phyloP scores from a whole-genome alignment of 257 asterid genomes.

The Mentha longifolia region DNA sequence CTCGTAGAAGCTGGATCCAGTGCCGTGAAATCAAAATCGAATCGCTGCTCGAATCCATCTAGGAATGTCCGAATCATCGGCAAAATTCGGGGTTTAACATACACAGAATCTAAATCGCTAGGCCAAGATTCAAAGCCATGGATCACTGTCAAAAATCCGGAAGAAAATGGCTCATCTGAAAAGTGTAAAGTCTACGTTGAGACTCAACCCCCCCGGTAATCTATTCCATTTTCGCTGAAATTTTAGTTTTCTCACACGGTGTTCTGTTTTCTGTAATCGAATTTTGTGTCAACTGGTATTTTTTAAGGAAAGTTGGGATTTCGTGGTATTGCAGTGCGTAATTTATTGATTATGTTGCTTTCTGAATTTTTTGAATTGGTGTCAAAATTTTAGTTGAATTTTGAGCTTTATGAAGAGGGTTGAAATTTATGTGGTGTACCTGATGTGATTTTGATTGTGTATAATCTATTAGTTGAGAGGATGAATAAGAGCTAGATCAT shows the following conservation, averaged over 20 bases:
- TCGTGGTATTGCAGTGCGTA: not conserved
- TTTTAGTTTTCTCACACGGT: not conserved
- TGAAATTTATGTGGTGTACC: not conserved
- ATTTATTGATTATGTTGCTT: not conserved
- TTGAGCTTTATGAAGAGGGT: conserved; percentile 3
- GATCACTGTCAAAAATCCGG: conserved; percentile 49
- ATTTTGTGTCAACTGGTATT: not conserved
- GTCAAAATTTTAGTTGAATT: not conserved
- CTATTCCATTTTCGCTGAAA: not conserved
- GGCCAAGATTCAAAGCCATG: conserved; percentile 47
- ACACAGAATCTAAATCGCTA: conserved; percentile 45
- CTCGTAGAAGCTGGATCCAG: conserved; percentile 35
- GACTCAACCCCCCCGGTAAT: conserved; percentile 52
- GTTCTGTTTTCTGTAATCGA: not conserved
- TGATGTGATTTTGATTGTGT: not conserved
- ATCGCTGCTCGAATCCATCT: conserved; percentile 33
- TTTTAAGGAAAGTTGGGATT: not conserved
- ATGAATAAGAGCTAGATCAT: conserved; percentile 53
- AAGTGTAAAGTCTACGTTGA: conserved; percentile 46
- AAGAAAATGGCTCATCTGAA: conserved; percentile 38
- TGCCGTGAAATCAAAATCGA: conserved; percentile 35
- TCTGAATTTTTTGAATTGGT: not conserved
- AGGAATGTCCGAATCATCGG: conserved; percentile 61
- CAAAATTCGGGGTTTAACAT: conserved; percentile 52
- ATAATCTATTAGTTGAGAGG: conserved; percentile 46